These are phyloP conservation scores for Poa pratensis DNA, from an alignment of 176 grass and related monocot genomes.

Conservation along the genomic window DNA sequence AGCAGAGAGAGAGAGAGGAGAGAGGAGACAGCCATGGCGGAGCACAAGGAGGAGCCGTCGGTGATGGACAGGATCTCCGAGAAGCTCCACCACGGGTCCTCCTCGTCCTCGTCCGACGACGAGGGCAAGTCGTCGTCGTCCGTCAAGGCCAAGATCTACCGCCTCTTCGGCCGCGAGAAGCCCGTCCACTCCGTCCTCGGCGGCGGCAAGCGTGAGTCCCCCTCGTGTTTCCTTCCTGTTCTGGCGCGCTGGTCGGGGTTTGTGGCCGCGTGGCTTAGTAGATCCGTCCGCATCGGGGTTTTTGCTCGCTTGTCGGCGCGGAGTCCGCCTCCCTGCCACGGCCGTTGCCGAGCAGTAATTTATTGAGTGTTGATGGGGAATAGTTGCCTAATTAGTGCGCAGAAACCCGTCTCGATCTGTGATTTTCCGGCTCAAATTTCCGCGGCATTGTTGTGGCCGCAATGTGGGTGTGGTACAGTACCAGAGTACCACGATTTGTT, in stretches of 20 bases:
- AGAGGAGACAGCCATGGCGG: slow-evolving; percentile 53
- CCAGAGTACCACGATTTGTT: neutral
- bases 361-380: too few relatives aligned
- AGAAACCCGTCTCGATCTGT: neutral
- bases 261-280: neutral
- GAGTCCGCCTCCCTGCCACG: too few relatives aligned
- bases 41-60: slow-evolving; percentile 60
- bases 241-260: neutral
- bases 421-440: neutral
- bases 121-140: neutral
- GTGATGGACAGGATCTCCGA: slow-evolving; percentile 66
- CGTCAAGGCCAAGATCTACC: slow-evolving; percentile 74
- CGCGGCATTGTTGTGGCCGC: neutral
- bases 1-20: neutral
- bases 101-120: neutral
- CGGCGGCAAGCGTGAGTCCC: slow-evolving; percentile 58
- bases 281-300: slow-evolving; percentile 36
- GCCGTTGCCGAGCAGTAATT: too few relatives aligned
- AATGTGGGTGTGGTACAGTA: neutral
- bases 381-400: neutral
- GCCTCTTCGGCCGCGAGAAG: slow-evolving; percentile 68
- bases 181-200: slow-evolving; percentile 70
- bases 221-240: neutral
- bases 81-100: slow-evolving; percentile 56
- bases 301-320: neutral